A percentile compares a stretch with the other conserved stretches of the same genome.
These are phyloP conservation scores for Fraxinus velutina DNA, from an alignment of 305 asterid species.

Conservation along the genomic window DNA sequence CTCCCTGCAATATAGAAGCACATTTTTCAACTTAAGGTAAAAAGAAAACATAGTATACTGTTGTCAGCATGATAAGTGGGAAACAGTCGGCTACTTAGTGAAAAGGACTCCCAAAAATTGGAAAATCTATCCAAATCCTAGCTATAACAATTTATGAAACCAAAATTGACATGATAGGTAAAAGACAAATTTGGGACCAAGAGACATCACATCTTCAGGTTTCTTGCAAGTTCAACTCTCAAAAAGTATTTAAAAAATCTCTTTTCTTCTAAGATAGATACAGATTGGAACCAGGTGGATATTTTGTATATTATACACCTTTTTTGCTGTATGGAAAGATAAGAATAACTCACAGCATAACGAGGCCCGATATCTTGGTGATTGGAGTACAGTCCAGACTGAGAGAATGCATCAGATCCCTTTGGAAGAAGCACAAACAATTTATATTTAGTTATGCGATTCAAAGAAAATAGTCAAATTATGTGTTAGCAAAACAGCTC, in stretches of 20 bases:
- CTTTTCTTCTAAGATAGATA: neutral
- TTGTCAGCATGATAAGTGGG: neutral
- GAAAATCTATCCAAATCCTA: slow-evolving; percentile 6
- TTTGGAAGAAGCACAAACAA: slow-evolving; percentile 26
- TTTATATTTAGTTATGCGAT: neutral
- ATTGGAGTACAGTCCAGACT: slow-evolving; percentile 92
- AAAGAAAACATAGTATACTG: neutral
- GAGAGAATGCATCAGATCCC: slow-evolving; percentile 98
- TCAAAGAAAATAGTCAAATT: slow-evolving; percentile 11
- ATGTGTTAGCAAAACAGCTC: slow-evolving; percentile 24
- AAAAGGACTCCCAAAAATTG: neutral
- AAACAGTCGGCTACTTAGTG: neutral
- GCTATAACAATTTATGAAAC: slow-evolving; percentile 12
- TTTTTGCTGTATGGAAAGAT: neutral
- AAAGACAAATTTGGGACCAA: neutral
- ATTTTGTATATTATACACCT: neutral
- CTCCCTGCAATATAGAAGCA: slow-evolving; percentile 54
- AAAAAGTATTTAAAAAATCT: neutral
- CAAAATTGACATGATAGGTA: neutral
- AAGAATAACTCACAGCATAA: slow-evolving; percentile 65
- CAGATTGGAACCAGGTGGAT: neutral
- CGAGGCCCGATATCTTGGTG: slow-evolving; percentile 99
- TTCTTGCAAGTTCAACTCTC: neutral
- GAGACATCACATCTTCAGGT: slow-evolving; percentile 26
- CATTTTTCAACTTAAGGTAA: neutral